These are phyloP conservation scores for Lepiota venenata DNA, from an alignment of 768 basidiomycete genomes.

Conservation along the genomic window DNA sequence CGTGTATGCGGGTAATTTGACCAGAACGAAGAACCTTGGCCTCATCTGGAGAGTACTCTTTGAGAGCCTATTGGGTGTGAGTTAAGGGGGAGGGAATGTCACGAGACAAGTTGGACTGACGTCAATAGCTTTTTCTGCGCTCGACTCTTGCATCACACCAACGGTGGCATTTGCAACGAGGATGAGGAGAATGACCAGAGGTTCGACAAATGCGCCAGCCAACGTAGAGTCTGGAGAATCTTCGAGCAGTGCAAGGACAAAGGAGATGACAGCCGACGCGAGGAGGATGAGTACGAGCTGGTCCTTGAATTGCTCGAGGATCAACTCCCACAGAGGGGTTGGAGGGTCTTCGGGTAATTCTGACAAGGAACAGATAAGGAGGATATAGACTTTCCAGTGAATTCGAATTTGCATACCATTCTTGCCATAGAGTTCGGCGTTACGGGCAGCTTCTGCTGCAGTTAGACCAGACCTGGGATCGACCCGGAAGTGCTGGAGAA, in stretches of 20 bases:
- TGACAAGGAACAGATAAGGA: conserved; percentile 28
- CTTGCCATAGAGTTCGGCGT: conserved; percentile 79
- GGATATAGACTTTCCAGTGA: background rate
- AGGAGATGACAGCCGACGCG: conserved; percentile 90
- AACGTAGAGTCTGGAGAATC: conserved; percentile 62
- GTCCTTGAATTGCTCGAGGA: conserved; percentile 99
- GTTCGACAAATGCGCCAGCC: conserved; percentile 92
- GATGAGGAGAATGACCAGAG: conserved; percentile 91
- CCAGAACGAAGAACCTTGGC: conserved; percentile 85
- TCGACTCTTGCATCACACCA: conserved; percentile 95
- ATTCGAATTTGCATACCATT: conserved; percentile 54
- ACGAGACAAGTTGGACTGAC: conserved; percentile 45
- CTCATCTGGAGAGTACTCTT: conserved; percentile 96
- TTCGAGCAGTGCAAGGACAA: conserved; percentile 88
- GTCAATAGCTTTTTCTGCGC: conserved; percentile 95
- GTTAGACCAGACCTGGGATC: conserved; percentile 62
- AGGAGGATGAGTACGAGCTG: conserved; percentile 97
- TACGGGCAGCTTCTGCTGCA: conserved; percentile 61
- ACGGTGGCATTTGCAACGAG: conserved; percentile 96
- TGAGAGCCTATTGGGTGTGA: conserved; percentile 65
- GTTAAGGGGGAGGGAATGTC: conserved; percentile 5
- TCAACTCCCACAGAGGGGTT: conserved; percentile 90
- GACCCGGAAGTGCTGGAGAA: conserved; percentile 73
- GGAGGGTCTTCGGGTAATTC: conserved; percentile 91
- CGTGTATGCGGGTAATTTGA: conserved; percentile 68